These are phyloP conservation scores for Panus rudis DNA, from an alignment of 768 basidiomycete genomes.

Conservation along the genomic window DNA sequence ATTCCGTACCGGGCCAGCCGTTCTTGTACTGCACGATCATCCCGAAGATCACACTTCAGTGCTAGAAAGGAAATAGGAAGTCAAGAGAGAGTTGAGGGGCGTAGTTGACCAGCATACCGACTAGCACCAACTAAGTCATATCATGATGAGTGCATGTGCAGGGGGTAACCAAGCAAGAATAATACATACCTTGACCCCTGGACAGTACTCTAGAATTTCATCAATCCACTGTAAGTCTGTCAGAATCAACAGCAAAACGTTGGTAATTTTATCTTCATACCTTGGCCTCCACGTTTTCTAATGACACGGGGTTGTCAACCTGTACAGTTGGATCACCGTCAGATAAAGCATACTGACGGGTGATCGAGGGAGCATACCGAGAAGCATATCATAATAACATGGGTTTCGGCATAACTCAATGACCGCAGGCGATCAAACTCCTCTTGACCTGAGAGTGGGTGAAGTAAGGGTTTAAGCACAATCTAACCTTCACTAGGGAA, in stretches of 20 bases:
- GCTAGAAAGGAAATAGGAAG: conserved; percentile 37
- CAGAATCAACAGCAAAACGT: neutral
- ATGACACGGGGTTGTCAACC: conserved; percentile 91
- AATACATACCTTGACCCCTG: conserved; percentile 78
- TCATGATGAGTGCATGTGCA: neutral
- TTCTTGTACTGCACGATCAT: conserved; percentile 68
- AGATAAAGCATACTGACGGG: conserved; percentile 3
- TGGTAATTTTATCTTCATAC: conserved; percentile 29
- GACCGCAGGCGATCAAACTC: conserved; percentile 93
- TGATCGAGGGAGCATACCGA: conserved; percentile 47
- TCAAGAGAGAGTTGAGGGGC: neutral
- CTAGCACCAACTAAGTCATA: conserved; percentile 63
- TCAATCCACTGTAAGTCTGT: conserved; percentile 70
- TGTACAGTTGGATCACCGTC: conserved; percentile 19
- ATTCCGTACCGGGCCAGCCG: conserved; percentile 63
- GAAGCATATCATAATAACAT: conserved; percentile 95
- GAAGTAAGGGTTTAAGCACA: conserved; percentile 1
- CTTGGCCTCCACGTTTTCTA: conserved; percentile 95
- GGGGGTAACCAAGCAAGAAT: neutral
- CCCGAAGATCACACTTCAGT: conserved; percentile 91
- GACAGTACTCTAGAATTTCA: conserved; percentile 87
- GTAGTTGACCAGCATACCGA: conserved; percentile 56
- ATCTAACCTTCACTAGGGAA: neutral
- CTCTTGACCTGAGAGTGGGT: conserved; percentile 64
- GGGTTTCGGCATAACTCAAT: conserved; percentile 94